Conservation (phyloP, 176 grass and related monocot genomes). For the Hordeum marinum region DNA sequence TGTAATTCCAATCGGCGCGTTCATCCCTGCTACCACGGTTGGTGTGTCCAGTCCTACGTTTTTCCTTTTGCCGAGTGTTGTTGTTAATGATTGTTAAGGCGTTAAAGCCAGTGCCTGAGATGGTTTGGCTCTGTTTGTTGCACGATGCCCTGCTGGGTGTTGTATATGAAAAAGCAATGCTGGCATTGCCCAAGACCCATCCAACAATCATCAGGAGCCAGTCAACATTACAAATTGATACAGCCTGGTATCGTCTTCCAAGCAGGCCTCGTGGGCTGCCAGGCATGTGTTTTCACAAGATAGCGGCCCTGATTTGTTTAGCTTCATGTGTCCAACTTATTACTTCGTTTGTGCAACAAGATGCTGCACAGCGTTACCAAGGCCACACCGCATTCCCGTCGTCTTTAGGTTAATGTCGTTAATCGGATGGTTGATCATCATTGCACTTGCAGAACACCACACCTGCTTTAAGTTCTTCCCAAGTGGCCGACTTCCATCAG, state of each 20-base stretch:
- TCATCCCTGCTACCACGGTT: neutral
- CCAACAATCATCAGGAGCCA: neutral
- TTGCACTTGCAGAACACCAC: neutral
- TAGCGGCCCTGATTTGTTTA: neutral
- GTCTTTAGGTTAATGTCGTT: neutral
- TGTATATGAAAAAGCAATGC: neutral
- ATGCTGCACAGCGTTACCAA: neutral
- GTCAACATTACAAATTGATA: neutral
- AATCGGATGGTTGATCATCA: neutral
- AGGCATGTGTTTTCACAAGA: neutral
- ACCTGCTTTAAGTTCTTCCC: neutral
- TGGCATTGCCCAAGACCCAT: neutral
- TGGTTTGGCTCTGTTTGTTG: neutral
- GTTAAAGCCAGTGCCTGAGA: neutral
- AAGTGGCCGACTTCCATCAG: neutral
- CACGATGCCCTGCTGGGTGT: too few species aligned
- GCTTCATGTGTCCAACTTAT: neutral
- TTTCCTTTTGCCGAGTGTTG: neutral
- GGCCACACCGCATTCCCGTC: neutral
- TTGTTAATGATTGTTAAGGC: neutral
- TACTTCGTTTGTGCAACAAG: neutral
- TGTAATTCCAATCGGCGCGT: neutral
- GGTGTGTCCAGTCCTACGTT: neutral
- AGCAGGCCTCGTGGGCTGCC: neutral
- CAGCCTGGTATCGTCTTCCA: conserved; percentile 20